Base-by-base conservation (phyloP, 306 rosid genomes). In the Cicer judaicum region DNA sequence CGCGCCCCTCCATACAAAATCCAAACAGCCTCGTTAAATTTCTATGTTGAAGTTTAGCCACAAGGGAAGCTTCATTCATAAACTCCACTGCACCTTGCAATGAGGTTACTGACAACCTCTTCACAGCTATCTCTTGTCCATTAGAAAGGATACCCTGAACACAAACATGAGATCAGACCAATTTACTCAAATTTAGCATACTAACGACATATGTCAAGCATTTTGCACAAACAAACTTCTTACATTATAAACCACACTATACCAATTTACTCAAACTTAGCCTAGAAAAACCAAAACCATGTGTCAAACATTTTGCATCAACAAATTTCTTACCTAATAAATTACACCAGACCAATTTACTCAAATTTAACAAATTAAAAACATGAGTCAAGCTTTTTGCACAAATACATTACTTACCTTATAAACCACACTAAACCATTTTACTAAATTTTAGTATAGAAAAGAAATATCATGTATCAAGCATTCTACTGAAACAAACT, bases 11-110 rank as follows among this genome's bases (percentile, higher is more conserved):
- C 74, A 84, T 72, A 80, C 92, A 89, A 62, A 78, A 89, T 65
- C 95, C 92, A 15, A 82, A 64, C 15, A 89, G 79, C 63, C 85
- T 83, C 44, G 81, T 86, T 24, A 89, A 83, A 79, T 85, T 89
- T 79, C 83, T 87, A 21, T 85, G 92, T 41, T 89, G 95, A 78
- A 87, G 95, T 41, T 85, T 87, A 49, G 84, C 79, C 47, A 89
- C 83, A 68, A 89, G 82, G 43, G 74, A 15, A 70, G 83, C 90
- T 75, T 89, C 95, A 77, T 77, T 90, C 68, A 75, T 88, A 84
- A 88, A 90, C 76, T 86, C 89, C 73, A 67, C 74, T 60, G 76
- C 73, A 8, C 93, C 93, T 79, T 89, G 93, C 72, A 77, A 63
- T 4, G 93, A 91, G 19, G 72, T 81, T 48, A 66, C 50, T 0